phyloP scores from a whole-genome alignment of 2,329 filamentous ascomycete genomes.

The Colletotrichum siamense region DNA sequence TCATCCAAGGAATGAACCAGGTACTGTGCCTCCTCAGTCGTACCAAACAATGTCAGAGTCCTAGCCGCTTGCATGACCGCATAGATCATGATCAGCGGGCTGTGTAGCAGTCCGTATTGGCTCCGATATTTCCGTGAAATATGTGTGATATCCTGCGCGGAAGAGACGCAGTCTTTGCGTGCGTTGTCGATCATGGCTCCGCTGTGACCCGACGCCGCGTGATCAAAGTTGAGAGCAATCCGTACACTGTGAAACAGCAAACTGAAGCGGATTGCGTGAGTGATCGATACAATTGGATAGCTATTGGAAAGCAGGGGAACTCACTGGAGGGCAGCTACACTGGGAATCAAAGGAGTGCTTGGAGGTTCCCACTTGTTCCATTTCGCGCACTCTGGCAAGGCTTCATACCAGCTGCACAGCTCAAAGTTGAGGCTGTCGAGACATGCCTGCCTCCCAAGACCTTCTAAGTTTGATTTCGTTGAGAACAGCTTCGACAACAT shows the following conservation, averaged over 20 bases:
- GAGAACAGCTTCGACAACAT: conserved; percentile 25
- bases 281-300: neutral
- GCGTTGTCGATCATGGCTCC: neutral
- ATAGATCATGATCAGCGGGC: conserved; percentile 1
- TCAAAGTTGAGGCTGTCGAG: conserved; percentile 25
- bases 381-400: conserved; percentile 21
- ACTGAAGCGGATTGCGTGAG: neutral
- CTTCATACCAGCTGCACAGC: conserved; percentile 24
- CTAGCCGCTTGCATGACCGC: neutral
- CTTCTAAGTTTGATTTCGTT: neutral
- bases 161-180: conserved; percentile 20
- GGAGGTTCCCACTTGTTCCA: conserved; percentile 28
- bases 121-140: conserved; percentile 25
- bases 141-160: conserved; percentile 26
- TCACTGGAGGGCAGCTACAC: conserved; percentile 27
- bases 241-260: conserved; percentile 29
- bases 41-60: neutral
- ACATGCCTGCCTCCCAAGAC: neutral
- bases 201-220: neutral
- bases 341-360: neutral
- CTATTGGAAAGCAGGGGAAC: neutral
- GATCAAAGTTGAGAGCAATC: conserved; percentile 28
- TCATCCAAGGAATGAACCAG: neutral
- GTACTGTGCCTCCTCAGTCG: neutral
- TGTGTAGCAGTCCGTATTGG: conserved; percentile 16